Evolutionary conservation across 1,139 yeast genomes (phyloP).

Genomic region (Magnusiomyces suaveolens): DNA sequence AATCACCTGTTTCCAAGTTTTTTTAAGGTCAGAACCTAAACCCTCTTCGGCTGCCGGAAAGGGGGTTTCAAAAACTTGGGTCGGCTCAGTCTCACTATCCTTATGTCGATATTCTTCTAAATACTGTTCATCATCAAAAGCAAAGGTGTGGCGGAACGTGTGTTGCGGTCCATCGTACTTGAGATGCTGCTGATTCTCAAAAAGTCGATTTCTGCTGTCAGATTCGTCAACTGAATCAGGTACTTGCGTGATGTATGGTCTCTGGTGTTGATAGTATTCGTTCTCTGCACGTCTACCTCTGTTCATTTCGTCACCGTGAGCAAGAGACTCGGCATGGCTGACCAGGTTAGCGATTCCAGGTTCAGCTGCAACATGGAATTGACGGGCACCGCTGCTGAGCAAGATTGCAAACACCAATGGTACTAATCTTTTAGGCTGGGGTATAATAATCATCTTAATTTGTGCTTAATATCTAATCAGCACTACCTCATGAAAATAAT

Average conservation of each 20-base stretch:
- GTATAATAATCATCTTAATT: too few relatives aligned
- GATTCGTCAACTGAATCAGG: not conserved
- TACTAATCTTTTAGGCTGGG: not conserved
- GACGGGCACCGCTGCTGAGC: not conserved
- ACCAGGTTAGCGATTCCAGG: not conserved
- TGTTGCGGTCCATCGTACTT: not conserved
- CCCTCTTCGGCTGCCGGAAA: constrained; percentile 11
- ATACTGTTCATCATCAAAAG: not conserved
- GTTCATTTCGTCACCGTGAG: too few relatives aligned
- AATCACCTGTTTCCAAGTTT: not conserved
- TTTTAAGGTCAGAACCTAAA: not conserved
- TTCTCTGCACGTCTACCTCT: too few relatives aligned
- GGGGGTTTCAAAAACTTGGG: not conserved
- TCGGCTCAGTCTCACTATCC: not conserved
- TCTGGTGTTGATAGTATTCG: not conserved
- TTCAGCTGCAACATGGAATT: not conserved
- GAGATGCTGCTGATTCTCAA: not conserved
- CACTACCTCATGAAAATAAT: too few relatives aligned
- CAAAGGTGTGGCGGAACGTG: not conserved
- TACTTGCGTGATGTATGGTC: not conserved
- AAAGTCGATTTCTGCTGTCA: not conserved
- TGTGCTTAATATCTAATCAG: too few relatives aligned
- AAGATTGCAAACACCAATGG: not conserved
- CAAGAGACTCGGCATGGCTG: not conserved
- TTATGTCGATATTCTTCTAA: not conserved